A percentile compares a stretch with the other conserved stretches of the same genome.
Conservation (phyloP, 257 asterid genomes). For the Petunia secreta region DNA sequence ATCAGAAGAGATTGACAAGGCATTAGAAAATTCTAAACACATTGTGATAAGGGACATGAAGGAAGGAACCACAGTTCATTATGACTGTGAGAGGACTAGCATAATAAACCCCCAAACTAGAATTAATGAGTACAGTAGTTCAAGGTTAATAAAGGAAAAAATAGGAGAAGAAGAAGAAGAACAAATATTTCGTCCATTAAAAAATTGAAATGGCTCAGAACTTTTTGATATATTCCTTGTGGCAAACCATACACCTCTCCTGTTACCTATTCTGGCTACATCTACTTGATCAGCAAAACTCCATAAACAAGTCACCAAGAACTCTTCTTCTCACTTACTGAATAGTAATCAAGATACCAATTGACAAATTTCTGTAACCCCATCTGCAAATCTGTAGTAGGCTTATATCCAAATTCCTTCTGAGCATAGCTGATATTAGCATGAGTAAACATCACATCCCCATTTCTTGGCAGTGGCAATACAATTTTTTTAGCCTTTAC, state of each 20-base stretch:
- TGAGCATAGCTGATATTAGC: constrained; percentile 46
- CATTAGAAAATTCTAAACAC: neutral
- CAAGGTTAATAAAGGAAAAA: neutral
- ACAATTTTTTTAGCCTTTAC: constrained; percentile 40
- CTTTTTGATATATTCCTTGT: neutral
- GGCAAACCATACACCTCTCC: neutral
- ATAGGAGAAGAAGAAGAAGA: too few relatives aligned
- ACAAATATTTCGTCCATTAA: neutral
- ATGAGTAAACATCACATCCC: constrained; percentile 46
- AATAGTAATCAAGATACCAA: constrained; percentile 43
- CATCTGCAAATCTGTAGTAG: constrained; percentile 40
- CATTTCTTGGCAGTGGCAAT: constrained; percentile 42
- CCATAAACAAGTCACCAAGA: constrained; percentile 17
- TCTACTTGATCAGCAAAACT: neutral
- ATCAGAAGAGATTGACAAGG: neutral
- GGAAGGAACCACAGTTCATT: neutral
- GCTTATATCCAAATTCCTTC: constrained; percentile 41
- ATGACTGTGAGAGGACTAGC: constrained; percentile 13
- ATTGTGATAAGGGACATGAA: neutral
- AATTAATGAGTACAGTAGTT: neutral
- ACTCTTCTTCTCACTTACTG: constrained; percentile 31
- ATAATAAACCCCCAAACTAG: neutral
- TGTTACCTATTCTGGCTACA: neutral
- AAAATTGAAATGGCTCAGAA: neutral
- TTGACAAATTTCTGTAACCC: constrained; percentile 41